phyloP scores from a whole-genome alignment of 208 protist genomes.

The Tritrichomonas foetus region DNA sequence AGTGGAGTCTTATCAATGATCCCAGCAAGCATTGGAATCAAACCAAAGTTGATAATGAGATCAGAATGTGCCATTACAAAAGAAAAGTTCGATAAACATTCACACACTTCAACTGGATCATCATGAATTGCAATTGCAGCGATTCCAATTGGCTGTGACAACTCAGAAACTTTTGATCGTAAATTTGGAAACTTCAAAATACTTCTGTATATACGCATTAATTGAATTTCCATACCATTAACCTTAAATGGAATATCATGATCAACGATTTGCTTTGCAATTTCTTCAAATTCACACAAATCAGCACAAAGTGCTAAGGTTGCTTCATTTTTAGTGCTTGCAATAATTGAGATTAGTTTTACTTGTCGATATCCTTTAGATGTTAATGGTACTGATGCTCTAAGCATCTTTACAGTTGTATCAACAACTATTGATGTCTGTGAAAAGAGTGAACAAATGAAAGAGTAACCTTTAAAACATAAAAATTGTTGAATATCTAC shows the following conservation, averaged over 20 bases:
- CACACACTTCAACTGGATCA: neutral
- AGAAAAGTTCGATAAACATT: no score
- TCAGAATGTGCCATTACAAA: no score
- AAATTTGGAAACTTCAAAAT: neutral
- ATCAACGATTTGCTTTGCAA: neutral
- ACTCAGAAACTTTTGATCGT: neutral
- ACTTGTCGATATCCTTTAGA: constrained; percentile 3
- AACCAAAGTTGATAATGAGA: no score
- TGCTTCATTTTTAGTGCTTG: neutral
- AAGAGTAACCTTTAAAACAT: neutral
- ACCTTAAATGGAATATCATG: neutral
- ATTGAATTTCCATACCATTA: neutral
- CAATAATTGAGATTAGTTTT: neutral
- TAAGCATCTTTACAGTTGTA: neutral
- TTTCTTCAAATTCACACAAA: neutral
- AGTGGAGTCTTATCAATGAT: no score
- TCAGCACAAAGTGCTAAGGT: neutral
- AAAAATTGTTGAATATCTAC: neutral
- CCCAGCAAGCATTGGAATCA: no score
- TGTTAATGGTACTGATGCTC: neutral
- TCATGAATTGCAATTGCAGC: neutral
- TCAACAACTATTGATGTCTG: neutral
- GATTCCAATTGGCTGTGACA: neutral
- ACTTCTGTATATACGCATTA: neutral
- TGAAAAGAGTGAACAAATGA: neutral